A percentile compares a stretch with the other conserved stretches of the same genome.
These are phyloP conservation scores for Nicotiana otophora DNA, from an alignment of 257 asterid species.

Conservation along the genomic window DNA sequence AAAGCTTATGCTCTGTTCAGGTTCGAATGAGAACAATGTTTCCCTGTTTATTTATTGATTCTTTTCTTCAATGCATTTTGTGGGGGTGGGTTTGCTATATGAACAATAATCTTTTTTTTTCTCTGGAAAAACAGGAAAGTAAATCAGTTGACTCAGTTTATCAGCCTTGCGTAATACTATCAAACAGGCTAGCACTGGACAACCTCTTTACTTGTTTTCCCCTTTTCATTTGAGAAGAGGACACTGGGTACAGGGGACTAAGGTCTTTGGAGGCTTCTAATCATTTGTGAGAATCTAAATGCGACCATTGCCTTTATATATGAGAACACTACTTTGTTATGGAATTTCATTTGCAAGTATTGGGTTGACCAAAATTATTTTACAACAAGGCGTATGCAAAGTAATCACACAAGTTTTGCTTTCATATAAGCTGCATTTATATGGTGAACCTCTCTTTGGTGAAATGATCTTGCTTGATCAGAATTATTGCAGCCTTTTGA, in stretches of 20 bases:
- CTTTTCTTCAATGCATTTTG: neutral
- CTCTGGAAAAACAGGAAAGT: neutral
- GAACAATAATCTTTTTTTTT: neutral
- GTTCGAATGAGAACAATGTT: neutral
- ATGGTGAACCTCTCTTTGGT: neutral
- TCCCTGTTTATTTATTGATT: neutral
- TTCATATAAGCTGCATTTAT: slow-evolving; percentile 2
- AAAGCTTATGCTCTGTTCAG: slow-evolving; percentile 10
- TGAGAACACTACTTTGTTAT: neutral
- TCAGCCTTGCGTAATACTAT: neutral
- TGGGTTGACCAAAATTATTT: neutral
- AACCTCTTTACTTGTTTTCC: neutral
- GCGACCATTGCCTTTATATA: neutral
- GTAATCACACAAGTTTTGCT: neutral
- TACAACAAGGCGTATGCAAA: neutral
- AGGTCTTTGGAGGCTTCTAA: neutral
- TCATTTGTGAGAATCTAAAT: neutral
- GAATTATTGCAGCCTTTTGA: neutral
- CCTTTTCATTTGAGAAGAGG: neutral
- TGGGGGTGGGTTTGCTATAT: neutral
- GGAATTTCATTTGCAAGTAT: neutral
- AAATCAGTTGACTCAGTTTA: neutral
- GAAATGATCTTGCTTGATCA: neutral
- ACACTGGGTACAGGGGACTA: neutral
- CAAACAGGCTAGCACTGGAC: neutral